Evolutionary conservation across 345 rosid genomes (phyloP).

Genomic region (Adansonia digitata): DNA sequence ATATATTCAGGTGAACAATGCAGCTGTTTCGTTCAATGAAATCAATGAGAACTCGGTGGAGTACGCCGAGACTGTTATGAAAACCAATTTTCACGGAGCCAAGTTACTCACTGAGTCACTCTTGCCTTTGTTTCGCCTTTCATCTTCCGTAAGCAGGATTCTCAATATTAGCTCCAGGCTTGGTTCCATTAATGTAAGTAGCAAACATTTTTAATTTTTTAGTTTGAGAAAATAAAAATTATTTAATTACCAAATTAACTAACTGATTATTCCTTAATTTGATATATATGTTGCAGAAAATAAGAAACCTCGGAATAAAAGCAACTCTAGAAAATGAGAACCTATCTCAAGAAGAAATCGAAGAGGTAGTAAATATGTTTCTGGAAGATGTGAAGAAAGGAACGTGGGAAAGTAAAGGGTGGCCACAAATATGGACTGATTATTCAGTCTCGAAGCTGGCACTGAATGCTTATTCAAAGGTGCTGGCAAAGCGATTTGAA

Average conservation of each 20-base stretch:
- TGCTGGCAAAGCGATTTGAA: conserved; percentile 40
- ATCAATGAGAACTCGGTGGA: conserved; percentile 57
- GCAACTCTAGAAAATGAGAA: conserved; percentile 37
- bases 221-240: too few relatives aligned
- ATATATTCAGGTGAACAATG: conserved; percentile 68
- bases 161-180: conserved; percentile 83
- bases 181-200: conserved; percentile 56
- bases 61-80: conserved; percentile 61
- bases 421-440: conserved; percentile 82
- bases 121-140: conserved; percentile 60
- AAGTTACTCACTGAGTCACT: conserved; percentile 60
- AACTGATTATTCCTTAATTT: too few relatives aligned
- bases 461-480: conserved; percentile 64
- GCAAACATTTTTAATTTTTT: not conserved
- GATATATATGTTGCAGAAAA: conserved; percentile 46
- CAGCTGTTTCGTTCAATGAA: conserved; percentile 70
- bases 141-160: conserved; percentile 43
- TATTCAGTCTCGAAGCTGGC: conserved; percentile 90
- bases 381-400: conserved; percentile 47
- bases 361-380: conserved; percentile 36
- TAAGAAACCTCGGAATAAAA: conserved; percentile 47
- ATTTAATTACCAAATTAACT: too few relatives aligned
- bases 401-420: conserved; percentile 63
- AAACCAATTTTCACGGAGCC: conserved; percentile 63
- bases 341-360: conserved; percentile 43